Evolutionary conservation across 768 basidiomycete genomes (phyloP).

Genomic region (Xanthoconium stramineum): DNA sequence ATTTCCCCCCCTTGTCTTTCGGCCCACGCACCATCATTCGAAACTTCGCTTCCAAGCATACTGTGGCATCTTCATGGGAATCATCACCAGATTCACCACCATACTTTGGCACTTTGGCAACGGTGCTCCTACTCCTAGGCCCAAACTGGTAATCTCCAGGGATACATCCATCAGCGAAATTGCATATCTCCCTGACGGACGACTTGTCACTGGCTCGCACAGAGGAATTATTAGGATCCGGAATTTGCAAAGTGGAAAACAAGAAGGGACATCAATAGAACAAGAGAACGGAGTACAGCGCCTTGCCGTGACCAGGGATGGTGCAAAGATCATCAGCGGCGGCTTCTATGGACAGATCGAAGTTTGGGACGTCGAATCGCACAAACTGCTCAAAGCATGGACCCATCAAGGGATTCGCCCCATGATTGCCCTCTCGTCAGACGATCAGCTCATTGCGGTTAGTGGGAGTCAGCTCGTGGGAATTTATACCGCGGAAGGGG

Average conservation of each 20-base stretch:
- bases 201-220: slow-evolving; percentile 2
- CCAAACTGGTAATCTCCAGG: no score
- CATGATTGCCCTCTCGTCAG: slow-evolving; percentile 1
- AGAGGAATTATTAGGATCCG: background rate
- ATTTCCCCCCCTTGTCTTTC: no score
- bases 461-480: background rate
- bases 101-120: no score
- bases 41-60: no score
- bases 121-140: no score
- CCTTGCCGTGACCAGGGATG: slow-evolving; percentile 2
- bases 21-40: no score
- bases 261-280: background rate
- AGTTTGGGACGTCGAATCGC: slow-evolving; percentile 4
- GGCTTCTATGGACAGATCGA: background rate
- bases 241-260: slow-evolving; percentile 5
- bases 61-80: no score
- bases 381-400: background rate
- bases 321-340: background rate
- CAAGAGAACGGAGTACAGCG: background rate
- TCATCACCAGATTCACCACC: no score
- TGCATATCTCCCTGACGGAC: slow-evolving; percentile 5
- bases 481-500: background rate
- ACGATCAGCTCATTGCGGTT: slow-evolving; percentile 3
- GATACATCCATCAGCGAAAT: background rate
- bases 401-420: no score